Percentiles rank a stretch among this genome's conserved stretches.
Conservation (phyloP, 768 basidiomycete species). For the Lyophyllum semitale region DNA sequence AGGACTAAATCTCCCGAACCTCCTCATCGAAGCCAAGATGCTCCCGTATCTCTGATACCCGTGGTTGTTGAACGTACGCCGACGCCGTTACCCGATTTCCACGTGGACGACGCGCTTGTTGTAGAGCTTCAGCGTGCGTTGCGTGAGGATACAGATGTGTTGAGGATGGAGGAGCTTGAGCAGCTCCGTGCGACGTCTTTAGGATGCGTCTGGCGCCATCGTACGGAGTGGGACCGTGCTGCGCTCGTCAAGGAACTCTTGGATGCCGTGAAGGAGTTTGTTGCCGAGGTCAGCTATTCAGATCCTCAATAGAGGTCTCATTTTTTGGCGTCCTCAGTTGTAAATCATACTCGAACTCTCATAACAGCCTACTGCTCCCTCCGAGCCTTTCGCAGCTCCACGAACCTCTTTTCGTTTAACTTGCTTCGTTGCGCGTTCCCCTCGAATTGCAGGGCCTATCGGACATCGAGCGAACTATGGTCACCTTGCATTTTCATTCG, state of each 20-base stretch:
- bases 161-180: slow-evolving; percentile 90
- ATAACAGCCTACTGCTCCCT: too few relatives aligned
- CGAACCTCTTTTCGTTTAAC: too few relatives aligned
- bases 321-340: not conserved
- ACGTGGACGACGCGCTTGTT: slow-evolving; percentile 55
- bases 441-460: too few relatives aligned
- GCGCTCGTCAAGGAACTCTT: slow-evolving; percentile 60
- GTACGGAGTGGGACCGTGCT: slow-evolving; percentile 83
- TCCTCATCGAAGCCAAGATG: not conserved
- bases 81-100: slow-evolving; percentile 79
- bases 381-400: too few relatives aligned
- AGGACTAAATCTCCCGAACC: slow-evolving; percentile 21
- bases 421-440: too few relatives aligned
- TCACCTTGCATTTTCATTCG: too few relatives aligned
- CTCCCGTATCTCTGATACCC: slow-evolving; percentile 27
- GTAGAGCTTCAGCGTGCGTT: slow-evolving; percentile 50
- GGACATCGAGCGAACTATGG: too few relatives aligned
- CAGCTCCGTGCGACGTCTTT: slow-evolving; percentile 88
- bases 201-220: slow-evolving; percentile 77
- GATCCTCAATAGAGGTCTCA: slow-evolving; percentile 12
- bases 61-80: slow-evolving; percentile 63
- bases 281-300: slow-evolving; percentile 53
- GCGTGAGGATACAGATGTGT: slow-evolving; percentile 49
- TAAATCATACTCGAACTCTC: too few relatives aligned
- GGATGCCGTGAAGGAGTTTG: slow-evolving; percentile 62